Evolutionary conservation across 768 basidiomycete genomes (phyloP), one percentile per base, ranked within the genome.

Genomic region (Leucosporidium scottii): DNA sequence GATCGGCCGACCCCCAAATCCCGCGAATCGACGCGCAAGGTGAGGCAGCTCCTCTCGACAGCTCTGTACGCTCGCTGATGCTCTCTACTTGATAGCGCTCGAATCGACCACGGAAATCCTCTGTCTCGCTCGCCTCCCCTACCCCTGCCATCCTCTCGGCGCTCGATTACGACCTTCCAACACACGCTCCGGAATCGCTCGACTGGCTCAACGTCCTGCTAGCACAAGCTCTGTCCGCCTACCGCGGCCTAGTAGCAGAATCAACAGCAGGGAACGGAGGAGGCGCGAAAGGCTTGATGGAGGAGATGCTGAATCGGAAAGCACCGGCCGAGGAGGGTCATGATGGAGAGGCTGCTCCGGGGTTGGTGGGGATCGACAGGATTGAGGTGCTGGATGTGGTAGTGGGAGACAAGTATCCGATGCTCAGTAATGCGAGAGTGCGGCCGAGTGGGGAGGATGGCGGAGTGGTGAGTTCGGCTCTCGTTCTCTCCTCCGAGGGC

Each of bases 131-230:
- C 72, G 77, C 1, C 77, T 75, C 25, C 72, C 76, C 27, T 75
- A 75, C 4, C 70, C 73, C 75, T 0, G 73, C 77, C 28, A 69
- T 82, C 20, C 74, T 81, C 27, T 61, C 63, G 13, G 78, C 81
- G 48, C 74, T 78, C n/a, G 66, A 61, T 4, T 81, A 81, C 65
- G 80, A 80, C 56, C 77, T 81, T 71, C 74, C 78, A 7, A 77
- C 78, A 62, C 74, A 79, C 76, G 68, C 74, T 70, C 78, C 82
- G 50, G 94, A 97, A 78, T 88, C 90, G 1, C 84, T 87, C 30
- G 90, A 90, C 75, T 98, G 96, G 96, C 83, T 98, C 69, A 98
- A 96, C 77, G 81, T 84, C 27, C 81, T 99, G 39, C 78, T 92
- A 65, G 86, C 85, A 58, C 90, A 96, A 82, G 93, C 72, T 17